Conservation (phyloP, 192 early-diverging fungal species). For the Funneliformis mosseae region DNA sequence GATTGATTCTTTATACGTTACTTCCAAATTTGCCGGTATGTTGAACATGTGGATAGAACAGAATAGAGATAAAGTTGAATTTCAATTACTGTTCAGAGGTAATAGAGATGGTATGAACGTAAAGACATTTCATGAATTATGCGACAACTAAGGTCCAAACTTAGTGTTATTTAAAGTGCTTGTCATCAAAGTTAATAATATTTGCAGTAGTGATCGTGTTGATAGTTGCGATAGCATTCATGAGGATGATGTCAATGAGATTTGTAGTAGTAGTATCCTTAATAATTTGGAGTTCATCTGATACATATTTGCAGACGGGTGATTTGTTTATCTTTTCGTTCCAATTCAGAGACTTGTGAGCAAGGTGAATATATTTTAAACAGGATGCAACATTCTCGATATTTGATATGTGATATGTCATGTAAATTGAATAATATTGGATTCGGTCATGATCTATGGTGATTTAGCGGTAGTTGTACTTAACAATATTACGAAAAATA, state of each 20-base stretch:
- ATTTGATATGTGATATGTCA: neutral
- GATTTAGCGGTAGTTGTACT: neutral
- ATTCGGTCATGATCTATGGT: neutral
- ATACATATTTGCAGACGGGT: constrained; percentile 7
- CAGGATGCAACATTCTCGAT: neutral
- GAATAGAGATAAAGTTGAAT: neutral
- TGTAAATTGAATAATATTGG: neutral
- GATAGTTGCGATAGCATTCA: neutral
- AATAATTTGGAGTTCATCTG: constrained; percentile 27
- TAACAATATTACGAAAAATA: neutral
- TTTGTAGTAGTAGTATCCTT: neutral
- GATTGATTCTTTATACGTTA: neutral
- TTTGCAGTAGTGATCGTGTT: too few species aligned
- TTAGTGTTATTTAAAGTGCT: neutral
- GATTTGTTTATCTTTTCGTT: constrained; percentile 29
- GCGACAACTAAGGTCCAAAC: neutral
- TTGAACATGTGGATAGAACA: neutral
- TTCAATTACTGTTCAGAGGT: neutral
- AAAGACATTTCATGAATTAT: neutral
- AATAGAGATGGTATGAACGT: neutral
- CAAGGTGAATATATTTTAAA: neutral
- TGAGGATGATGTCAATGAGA: neutral
- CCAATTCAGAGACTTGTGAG: neutral
- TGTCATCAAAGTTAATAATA: too few species aligned
- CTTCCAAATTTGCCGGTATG: neutral